Percentiles rank a stretch among this genome's conserved stretches.
Conservation (phyloP, 805 yeast genomes). For the Starmerella apicola region DNA sequence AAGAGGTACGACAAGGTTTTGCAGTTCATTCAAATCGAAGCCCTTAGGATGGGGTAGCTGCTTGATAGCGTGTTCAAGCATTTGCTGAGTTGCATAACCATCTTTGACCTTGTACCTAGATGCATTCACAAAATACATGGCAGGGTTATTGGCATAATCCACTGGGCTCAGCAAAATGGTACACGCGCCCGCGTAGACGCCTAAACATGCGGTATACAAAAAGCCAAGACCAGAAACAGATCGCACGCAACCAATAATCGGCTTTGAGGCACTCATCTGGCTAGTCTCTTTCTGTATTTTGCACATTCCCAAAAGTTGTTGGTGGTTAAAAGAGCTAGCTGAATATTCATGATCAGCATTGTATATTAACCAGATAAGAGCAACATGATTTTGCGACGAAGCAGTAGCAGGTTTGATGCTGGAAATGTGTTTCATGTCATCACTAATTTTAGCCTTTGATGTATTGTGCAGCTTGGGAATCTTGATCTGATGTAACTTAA, state of each 20-base stretch:
- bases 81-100: slow-evolving; percentile 69
- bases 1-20: slow-evolving; percentile 72
- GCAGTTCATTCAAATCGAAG: slow-evolving; percentile 47
- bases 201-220: slow-evolving; percentile 69
- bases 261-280: slow-evolving; percentile 56
- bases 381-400: slow-evolving; percentile 18
- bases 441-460: slow-evolving; percentile 37
- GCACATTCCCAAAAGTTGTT: slow-evolving; percentile 60
- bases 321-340: slow-evolving; percentile 45
- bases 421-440: slow-evolving; percentile 20
- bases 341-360: slow-evolving; percentile 59
- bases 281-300: slow-evolving; percentile 87
- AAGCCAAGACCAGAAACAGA: slow-evolving; percentile 81
- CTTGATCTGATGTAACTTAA: slow-evolving; percentile 35
- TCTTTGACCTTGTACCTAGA: slow-evolving; percentile 75
- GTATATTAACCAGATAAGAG: slow-evolving; percentile 56
- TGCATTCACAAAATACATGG: slow-evolving; percentile 53
- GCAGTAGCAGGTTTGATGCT: slow-evolving; percentile 22
- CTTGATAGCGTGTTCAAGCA: slow-evolving; percentile 62
- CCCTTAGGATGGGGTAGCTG: slow-evolving; percentile 44
- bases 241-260: slow-evolving; percentile 76
- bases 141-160: slow-evolving; percentile 64
- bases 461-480: slow-evolving; percentile 56
- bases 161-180: slow-evolving; percentile 70
- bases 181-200: slow-evolving; percentile 75